Evolutionary conservation across 495 filamentous ascomycete species (phyloP), one percentile per base, ranked within the genome.

Genomic region (Acidomyces sp.): DNA sequence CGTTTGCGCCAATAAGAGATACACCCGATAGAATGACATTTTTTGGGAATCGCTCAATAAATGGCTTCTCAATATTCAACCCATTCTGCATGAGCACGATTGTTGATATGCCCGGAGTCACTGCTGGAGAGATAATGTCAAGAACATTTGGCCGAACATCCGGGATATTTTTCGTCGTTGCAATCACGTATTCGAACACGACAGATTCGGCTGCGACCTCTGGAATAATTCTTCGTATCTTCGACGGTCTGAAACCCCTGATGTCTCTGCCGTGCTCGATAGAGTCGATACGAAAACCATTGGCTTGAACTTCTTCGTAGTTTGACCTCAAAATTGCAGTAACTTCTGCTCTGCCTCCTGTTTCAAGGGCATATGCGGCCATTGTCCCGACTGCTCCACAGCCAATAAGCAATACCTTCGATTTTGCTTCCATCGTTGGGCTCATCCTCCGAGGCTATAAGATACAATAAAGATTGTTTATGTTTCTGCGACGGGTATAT

Each of bases 51-150:
- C 55, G 52, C 2, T 45, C 37, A 23, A 69, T 44, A 11, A 78
- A 45, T 0, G 73, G 75, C 3, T 60, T 61, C 48, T 79, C 75
- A 47, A 80, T 77, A 46, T 73, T 71, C 10, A 80, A 59, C 1
- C 75, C 76, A 45, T 79, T 80, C 51, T 80, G 76, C 22, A 73
- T 59, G 1, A 80, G 62, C 0, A 74, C 59, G 29, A 79, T 69
- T 3, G 58, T 56, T 1, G 74, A 70, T 23, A 67, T 52, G 2
- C 61, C 53, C 0, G 62, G 56, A 0, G 65, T 67, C 4, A 70
- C 54, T n/a, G 73, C 68, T 6, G 77, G 65, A 2, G 48, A 46
- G 16, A 76, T 65, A 20, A 81, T 58, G 11, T 59, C 51, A 13
- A 56, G 55, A 1, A 62, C 46, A 12, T 62, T 49, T 26, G 72